Evolutionary conservation across 73 alveolate genomes (phyloP).

Genomic region (Tetrahymena malaccensis): DNA sequence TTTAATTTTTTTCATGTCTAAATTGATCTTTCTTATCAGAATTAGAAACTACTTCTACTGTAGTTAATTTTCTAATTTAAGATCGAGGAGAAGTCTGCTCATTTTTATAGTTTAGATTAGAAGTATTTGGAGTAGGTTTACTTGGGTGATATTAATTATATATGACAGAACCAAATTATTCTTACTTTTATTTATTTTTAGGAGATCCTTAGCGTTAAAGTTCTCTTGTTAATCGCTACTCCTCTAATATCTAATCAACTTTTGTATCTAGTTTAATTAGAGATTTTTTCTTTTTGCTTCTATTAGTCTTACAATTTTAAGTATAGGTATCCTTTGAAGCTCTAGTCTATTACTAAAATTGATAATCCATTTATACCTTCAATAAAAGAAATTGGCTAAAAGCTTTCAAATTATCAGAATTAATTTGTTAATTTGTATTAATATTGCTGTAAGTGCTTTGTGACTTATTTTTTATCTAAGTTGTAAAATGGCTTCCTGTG

Average conservation of each 20-base stretch:
- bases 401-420: neutral
- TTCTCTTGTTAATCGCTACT: neutral
- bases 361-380: neutral
- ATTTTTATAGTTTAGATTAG: neutral
- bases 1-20: neutral
- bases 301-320: neutral
- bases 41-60: neutral
- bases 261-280: neutral
- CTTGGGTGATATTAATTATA: neutral
- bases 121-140: neutral
- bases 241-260: neutral
- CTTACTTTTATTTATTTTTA: neutral
- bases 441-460: neutral
- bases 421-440: neutral
- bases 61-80: neutral
- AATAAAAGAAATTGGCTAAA: neutral
- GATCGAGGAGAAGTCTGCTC: neutral
- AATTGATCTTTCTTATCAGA: neutral
- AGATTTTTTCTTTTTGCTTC: neutral
- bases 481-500: neutral
- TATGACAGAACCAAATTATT: neutral
- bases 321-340: neutral
- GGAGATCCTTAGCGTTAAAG: neutral
- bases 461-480: neutral
- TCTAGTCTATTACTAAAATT: neutral